Percentiles rank a stretch among this genome's conserved stretches.
Evolutionary conservation across 805 yeast species (phyloP).

Genomic region (Kluyveromyces lactis): DNA sequence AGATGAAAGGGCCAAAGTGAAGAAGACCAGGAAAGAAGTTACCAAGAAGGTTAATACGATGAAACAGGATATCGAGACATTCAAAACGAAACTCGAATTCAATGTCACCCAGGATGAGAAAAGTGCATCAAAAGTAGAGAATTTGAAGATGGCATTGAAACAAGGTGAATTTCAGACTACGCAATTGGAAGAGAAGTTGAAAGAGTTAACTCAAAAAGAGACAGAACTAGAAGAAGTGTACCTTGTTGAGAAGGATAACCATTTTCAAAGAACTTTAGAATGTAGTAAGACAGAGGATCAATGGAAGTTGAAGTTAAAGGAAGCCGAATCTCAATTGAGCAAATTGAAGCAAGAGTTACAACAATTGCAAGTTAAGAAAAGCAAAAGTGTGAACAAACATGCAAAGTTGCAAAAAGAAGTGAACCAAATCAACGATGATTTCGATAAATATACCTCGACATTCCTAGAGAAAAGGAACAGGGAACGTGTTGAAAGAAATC

Average conservation of each 20-base stretch:
- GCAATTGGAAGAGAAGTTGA: conserved; percentile 17
- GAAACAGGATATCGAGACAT: conserved; percentile 48
- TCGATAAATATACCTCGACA: conserved; percentile 16
- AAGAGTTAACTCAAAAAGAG: conserved; percentile 12
- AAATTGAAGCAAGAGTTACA: conserved; percentile 17
- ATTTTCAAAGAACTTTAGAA: conserved; percentile 29
- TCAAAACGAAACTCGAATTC: conserved; percentile 39
- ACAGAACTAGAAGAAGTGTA: conserved; percentile 29
- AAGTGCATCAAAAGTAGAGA: conserved; percentile 42
- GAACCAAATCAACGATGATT: conserved; percentile 16
- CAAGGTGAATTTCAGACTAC: conserved; percentile 30
- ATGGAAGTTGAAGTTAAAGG: conserved; percentile 11
- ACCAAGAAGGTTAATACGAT: conserved; percentile 43
- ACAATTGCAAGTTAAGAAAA: conserved; percentile 18
- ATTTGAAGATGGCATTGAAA: conserved; percentile 35
- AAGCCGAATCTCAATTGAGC: conserved; percentile 7
- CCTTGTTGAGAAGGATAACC: conserved; percentile 29
- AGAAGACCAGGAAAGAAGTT: conserved; percentile 50
- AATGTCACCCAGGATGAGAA: conserved; percentile 51
- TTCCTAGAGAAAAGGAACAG: conserved; percentile 15
- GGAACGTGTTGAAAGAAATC: conserved; percentile 18
- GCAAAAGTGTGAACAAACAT: conserved; percentile 14
- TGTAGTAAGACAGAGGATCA: conserved; percentile 19
- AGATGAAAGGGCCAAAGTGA: conserved; percentile 49
- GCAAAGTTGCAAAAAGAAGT: conserved; percentile 22